Percentiles rank a stretch among this genome's conserved stretches.
Conservation (phyloP, 352 stramenopile genomes). For the Globisporangium splendens region DNA sequence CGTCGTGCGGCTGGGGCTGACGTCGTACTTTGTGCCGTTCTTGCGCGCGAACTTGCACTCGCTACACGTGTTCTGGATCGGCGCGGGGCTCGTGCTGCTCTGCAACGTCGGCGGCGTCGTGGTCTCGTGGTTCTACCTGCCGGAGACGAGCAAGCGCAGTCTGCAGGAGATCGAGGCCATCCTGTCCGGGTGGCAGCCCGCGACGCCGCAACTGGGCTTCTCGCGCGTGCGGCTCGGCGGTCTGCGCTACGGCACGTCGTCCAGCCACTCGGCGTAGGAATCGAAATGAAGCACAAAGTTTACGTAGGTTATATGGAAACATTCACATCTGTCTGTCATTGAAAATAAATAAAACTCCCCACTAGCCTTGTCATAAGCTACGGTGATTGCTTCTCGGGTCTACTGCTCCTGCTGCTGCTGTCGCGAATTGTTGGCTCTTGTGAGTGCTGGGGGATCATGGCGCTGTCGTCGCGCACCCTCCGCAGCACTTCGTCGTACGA, state of each 20-base stretch:
- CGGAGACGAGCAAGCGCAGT: constrained; percentile 70
- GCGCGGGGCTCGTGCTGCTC: constrained; percentile 34
- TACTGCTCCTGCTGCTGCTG: constrained; percentile 5
- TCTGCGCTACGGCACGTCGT: constrained; percentile 16
- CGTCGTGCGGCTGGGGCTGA: constrained; percentile 35
- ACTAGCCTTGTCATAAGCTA: background rate
- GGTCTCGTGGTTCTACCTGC: constrained; percentile 63
- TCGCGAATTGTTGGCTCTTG: too few species aligned
- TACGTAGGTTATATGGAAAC: background rate
- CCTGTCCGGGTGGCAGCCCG: constrained; percentile 65
- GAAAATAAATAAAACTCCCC: background rate
- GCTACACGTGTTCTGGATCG: constrained; percentile 31
- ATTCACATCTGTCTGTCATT: background rate
- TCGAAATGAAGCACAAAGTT: too few species aligned
- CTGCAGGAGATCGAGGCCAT: constrained; percentile 82
- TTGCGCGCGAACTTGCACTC: constrained; percentile 31
- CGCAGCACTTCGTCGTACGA: constrained; percentile 69
- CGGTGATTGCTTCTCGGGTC: background rate
- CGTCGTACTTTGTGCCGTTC: constrained; percentile 26
- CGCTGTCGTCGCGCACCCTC: constrained; percentile 17
- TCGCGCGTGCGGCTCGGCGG: constrained; percentile 48
- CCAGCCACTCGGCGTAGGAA: constrained; percentile 11
- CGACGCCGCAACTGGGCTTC: constrained; percentile 51
- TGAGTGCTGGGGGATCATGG: constrained; percentile 8
- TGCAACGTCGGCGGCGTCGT: constrained; percentile 44